Base-by-base conservation (phyloP, 73 alveolate species). In the Paramecium biaurelia region DNA sequence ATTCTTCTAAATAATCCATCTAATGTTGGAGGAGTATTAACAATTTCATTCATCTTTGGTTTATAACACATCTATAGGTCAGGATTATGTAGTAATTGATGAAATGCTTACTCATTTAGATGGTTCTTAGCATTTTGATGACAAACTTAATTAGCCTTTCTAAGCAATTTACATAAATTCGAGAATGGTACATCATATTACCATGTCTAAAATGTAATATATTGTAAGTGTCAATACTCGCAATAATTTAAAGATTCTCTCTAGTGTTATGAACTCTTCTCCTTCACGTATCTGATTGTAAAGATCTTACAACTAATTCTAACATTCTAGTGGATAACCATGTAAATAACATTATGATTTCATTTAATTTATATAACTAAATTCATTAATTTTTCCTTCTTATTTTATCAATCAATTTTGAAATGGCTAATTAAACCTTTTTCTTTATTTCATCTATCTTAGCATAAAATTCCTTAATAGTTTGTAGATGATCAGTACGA, bases 361-460 rank as follows among this genome's bases (percentile, higher is more conserved):
- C 68, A 53, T 53, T 53, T 18, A 32, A 12, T 63, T 63, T 30
- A 63, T 63, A 32, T 63, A 32, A 63, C 45, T 63, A 12, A 63
- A 63, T 53, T 63, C 84, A 63, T 63, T 63, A 63, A 63, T 63
- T 63, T 63, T 63, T 63, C 84, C 47, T 63, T 32, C 28, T 26
- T 10, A 23, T 8, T 63, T 63, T 63, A 9, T 63, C 84, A 63
- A 63, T 26, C 47, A 63, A 63, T 63, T 63, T 15, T 30, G 45
- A 12, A 63, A 63, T 63, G 15, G 15, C 84, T 9, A 12, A 2
- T 2, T 14, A 10, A 30, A 74, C 35, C 59, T 74, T 34, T 0
- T 74, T 23, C 45, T 74, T 74, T 28, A 79, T 24, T 79, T 79
- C 74, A 11, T 79, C 47, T 2, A 79, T 47, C 45, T 24, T 24